Conservation (phyloP, 495 filamentous ascomycete species). For the Astrothelium macrocarpum region DNA sequence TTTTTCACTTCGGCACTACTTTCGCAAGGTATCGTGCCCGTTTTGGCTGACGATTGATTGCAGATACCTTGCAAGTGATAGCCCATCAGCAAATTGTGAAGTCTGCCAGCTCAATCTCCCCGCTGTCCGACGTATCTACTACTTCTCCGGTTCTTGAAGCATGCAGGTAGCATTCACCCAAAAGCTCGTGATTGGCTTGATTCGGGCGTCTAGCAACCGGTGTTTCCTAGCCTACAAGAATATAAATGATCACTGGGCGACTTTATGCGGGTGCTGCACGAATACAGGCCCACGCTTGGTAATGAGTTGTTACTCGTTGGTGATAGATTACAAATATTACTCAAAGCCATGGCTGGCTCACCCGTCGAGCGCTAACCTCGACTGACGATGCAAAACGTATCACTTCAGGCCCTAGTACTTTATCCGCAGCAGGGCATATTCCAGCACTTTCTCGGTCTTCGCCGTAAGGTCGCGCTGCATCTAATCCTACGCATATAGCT, state of each 20-base stretch:
- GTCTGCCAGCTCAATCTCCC: neutral
- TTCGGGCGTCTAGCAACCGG: neutral
- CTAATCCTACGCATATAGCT: neutral
- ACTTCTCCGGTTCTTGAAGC: neutral
- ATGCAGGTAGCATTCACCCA: neutral
- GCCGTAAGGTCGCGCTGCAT: neutral
- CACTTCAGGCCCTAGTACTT: neutral
- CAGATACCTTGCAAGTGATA: neutral
- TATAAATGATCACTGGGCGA: neutral
- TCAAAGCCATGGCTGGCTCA: neutral
- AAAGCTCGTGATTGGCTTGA: neutral
- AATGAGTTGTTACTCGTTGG: neutral
- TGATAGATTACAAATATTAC: neutral
- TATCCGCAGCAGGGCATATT: neutral
- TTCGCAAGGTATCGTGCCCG: neutral
- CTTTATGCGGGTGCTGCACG: neutral
- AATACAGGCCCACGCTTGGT: neutral
- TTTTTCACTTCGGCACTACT: neutral
- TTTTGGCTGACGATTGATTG: neutral
- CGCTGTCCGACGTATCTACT: neutral
- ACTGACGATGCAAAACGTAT: neutral
- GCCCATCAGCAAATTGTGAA: neutral
- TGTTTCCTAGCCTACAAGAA: neutral
- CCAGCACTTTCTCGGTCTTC: neutral
- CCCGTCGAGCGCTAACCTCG: neutral